Evolutionary conservation across 2,329 filamentous ascomycete species (phyloP), one percentile per base, ranked within the genome.

Genomic region (Daldinia sp.): DNA sequence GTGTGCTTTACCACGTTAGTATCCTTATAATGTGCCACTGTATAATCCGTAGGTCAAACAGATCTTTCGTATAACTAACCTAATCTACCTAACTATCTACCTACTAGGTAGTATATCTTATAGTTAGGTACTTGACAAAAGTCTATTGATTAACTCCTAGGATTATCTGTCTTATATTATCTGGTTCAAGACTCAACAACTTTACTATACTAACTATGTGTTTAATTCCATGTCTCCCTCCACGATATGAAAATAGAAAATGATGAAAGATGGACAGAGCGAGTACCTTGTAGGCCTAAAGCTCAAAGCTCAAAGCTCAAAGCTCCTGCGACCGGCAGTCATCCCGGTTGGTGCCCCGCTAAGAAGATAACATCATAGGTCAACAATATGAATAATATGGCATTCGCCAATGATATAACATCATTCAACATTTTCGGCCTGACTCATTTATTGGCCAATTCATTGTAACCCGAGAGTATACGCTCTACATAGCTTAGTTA

Each of bases 361-460:
- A 69, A 60, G 51, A 15, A 41, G 9, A 54, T 57, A 60, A 26
- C 51, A 61, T 60, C 35, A 57, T 50, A 48, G 10, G 30, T 39
- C 51, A 37, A 35, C 9, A 23, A 23, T 54, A 37, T 26, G 33
- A 37, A 35, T 4, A 23, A 23, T 54, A 37, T 26, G 33, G n/a
- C 48, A 57, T 42, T 58, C 59, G 18, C 54, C 54, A 61, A 68
- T 61, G 56, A 60, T 53, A 63, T 63, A 62, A 53, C 48, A 30
- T 35, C 37, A 57, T 63, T 60, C 50, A 41, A 48, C 30, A 54
- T 20, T 39, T 30, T 60, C 64, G 68, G 68, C 48, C 64, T 70
- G 68, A 70, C 54, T 70, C 68, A 68, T 30, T n/a, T 13, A 63
- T 60, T 63, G 46, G 61, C 48, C 42, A 57, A 68, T 63, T 44